Base-by-base conservation (phyloP, 768 basidiomycete species). In the Thelephora aurantiotincta region DNA sequence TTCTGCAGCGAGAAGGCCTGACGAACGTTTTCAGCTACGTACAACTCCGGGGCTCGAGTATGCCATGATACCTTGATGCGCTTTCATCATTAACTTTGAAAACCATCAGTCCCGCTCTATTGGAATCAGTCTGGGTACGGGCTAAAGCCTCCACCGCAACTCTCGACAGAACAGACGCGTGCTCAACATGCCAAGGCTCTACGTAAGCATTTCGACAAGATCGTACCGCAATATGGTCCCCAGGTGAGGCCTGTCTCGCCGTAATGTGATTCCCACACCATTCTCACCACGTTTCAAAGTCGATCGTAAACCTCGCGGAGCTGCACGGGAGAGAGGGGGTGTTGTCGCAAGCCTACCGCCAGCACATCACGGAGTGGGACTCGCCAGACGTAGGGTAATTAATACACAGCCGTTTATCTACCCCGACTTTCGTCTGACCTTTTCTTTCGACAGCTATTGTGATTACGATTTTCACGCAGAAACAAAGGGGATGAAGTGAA, bases 381-480 rank as follows among this genome's bases (percentile, higher is more conserved):
- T 63, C 64, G 50, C 71, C 74, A 38, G 74, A 82, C 55, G 71
- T 75, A 16, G 67, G 66, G 83, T 85, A 57, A 38, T 77, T 60
- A 23, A 35, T 26, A 14, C 9, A 47, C 26, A 26, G 11, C 19
- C 9, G 11, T 23, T 19, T 35, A 3, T 30, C 26, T 30, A 9
- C 26, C 5, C 9, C 14, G 12, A n/a, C 2, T 18, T 14, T 41
- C 3, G 19, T 22, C 20, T 11, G 41, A 30, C 16, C 33, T 12
- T 9, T 5, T 34, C 16, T 5, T 34, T 13, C 12, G 20, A 16
- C 46, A 88, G 84, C 52, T 90, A 89, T 55, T 65, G 68, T 51
- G 82, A 80, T 57, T 97, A 92, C 57, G 94, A 97, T 61, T 98
- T 97, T 61, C 94, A 97, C 63, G 73, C 68, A 2, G 90, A 96